Evolutionary conservation across 1,284 basidiomycete genomes (phyloP).

Genomic region (Pseudozyma sp.): DNA sequence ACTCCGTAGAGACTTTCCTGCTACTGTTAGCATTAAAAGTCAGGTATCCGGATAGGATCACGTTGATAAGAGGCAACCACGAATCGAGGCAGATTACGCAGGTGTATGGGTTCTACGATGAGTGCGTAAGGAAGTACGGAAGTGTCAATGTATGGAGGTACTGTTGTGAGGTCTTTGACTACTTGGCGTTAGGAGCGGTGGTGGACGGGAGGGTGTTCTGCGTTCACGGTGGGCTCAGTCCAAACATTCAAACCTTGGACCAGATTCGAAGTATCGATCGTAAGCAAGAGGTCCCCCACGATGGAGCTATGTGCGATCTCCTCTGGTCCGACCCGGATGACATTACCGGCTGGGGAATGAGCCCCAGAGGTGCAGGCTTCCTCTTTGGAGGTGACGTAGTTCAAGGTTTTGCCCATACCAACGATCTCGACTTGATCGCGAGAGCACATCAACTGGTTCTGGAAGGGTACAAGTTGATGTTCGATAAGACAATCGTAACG

Average conservation of each 20-base stretch:
- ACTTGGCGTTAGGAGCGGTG: conserved; percentile 90
- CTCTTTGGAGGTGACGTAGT: conserved; percentile 94
- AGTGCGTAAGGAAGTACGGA: conserved; percentile 96
- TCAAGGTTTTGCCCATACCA: conserved; percentile 87
- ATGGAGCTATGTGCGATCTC: conserved; percentile 98
- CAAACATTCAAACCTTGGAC: conserved; percentile 59
- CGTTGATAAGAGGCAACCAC: conserved; percentile 96
- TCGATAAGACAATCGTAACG: conserved; percentile 93
- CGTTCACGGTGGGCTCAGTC: conserved; percentile 89
- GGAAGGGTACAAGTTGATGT: conserved; percentile 99
- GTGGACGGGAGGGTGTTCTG: conserved; percentile 94
- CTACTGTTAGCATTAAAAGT: conserved; percentile 95
- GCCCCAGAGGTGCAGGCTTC: conserved; percentile 95
- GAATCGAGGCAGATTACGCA: conserved; percentile 96
- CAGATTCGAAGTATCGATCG: conserved; percentile 92
- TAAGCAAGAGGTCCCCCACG: conserved; percentile 99
- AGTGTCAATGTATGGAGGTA: conserved; percentile 95
- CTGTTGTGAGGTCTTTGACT: conserved; percentile 99
- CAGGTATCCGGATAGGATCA: conserved; percentile 96
- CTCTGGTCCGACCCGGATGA: conserved; percentile 97
- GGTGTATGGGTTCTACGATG: conserved; percentile 99
- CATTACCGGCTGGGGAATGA: conserved; percentile 79
- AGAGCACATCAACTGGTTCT: conserved; percentile 95
- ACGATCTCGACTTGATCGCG: conserved; percentile 93
- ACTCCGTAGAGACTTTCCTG: conserved; percentile 96